Evolutionary conservation across 2,329 filamentous ascomycete species (phyloP), one percentile per base, ranked within the genome.

Genomic region (Aspergillus sp.): DNA sequence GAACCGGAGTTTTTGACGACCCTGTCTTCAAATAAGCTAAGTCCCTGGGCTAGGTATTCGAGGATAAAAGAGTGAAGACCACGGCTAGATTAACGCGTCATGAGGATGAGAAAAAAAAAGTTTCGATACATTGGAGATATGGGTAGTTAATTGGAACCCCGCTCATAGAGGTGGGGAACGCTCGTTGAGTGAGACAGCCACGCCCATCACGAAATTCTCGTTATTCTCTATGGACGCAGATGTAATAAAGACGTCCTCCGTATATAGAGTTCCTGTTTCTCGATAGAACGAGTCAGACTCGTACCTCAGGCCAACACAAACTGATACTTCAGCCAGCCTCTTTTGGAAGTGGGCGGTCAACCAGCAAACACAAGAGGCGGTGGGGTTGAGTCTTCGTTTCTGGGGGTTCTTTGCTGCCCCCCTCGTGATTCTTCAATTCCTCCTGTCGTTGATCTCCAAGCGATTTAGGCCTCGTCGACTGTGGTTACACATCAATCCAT

Each of bases 311-410:
- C 48, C 34, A 41, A 34, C 27, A 20, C 42, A n/a, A 42, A 13
- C 13, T 17, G 19, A 17, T 13, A 11, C 15, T 33, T 15, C 20
- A 11, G 15, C 17, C 27, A 30, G 27, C 5, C 19, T 41, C 15
- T 33, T 20, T 34, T 17, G 22, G 11, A 20, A 51, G 9, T 51
- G 27, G 51, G 51, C 41, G 51, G 51, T 53, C 51, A 40, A 51
- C 27, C 27, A 30, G 9, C 27, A 53, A 27, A 41, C 27, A 34
- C n/a, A 53, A 46, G 51, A 52, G 51, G 51, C 51, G 51, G 51
- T 53, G 51, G 51, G 22, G 37, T 30, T 41, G 49, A 51, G 37
- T 24, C 39, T 22, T 52, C 40, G 34, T 44, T 44, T 51, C 24
- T 33, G 50, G 39, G 27, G n/a, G 40, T 52, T 22, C 39, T 34